Evolutionary conservation across 768 basidiomycete species (phyloP).

Genomic region (Lentinula edodes): DNA sequence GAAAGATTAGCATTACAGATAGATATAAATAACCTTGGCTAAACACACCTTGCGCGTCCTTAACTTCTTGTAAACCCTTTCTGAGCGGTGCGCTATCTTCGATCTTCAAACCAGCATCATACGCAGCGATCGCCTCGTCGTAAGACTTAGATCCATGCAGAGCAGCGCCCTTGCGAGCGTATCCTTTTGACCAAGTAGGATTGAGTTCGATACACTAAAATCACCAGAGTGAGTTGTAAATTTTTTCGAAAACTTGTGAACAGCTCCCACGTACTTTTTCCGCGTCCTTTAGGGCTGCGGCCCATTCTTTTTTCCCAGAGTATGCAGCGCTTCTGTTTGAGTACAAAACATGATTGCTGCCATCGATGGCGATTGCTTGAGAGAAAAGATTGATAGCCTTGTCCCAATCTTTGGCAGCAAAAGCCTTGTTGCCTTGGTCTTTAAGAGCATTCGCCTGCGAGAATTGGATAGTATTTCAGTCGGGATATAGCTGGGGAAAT

Average conservation of each 20-base stretch:
- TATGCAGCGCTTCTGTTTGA: conserved; percentile 92
- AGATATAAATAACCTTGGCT: not conserved
- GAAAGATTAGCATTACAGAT: conserved; percentile 1
- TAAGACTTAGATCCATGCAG: conserved; percentile 77
- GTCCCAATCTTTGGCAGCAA: conserved; percentile 89
- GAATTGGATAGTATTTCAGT: not conserved
- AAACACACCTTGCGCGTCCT: conserved; percentile 69
- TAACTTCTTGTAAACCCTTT: conserved; percentile 87
- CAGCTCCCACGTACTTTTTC: conserved; percentile 62
- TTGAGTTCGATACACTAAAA: conserved; percentile 72
- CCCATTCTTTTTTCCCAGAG: conserved; percentile 78
- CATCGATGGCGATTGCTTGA: conserved; percentile 79
- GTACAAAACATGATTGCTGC: conserved; percentile 81
- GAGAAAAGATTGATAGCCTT: conserved; percentile 79
- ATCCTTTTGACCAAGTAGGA: conserved; percentile 85
- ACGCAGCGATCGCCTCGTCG: conserved; percentile 79
- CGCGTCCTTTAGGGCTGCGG: conserved; percentile 77
- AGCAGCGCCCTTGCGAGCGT: conserved; percentile 88
- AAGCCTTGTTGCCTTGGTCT: conserved; percentile 93
- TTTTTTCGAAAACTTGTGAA: not conserved
- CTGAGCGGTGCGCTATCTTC: conserved; percentile 79
- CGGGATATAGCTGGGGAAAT: not conserved
- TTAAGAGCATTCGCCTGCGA: conserved; percentile 59
- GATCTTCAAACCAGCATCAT: conserved; percentile 74
- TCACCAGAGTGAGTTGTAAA: not conserved